Conservation (phyloP, 2,329 filamentous ascomycete genomes). For the Metarhizium guizhouense region DNA sequence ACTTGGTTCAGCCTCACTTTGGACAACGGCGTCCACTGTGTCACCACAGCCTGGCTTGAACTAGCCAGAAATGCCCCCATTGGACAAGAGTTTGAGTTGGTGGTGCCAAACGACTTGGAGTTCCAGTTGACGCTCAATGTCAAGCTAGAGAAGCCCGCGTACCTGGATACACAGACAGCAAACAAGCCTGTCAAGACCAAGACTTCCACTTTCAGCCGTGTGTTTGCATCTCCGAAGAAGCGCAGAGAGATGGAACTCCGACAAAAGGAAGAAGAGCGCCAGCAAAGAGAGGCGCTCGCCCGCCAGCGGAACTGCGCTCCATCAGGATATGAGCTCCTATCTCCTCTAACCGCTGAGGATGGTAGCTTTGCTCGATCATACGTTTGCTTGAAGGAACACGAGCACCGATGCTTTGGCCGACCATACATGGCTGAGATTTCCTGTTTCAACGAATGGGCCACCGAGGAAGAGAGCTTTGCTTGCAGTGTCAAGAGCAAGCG, state of each 20-base stretch:
- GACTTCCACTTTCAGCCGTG: conserved; percentile 79
- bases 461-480: conserved; percentile 67
- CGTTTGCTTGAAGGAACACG: conserved; percentile 87
- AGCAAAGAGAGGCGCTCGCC: conserved; percentile 55
- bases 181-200: conserved; percentile 59
- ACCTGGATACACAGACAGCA: conserved; percentile 44
- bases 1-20: conserved; percentile 93
- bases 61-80: conserved; percentile 87
- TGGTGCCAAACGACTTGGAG: conserved; percentile 95
- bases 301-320: conserved; percentile 55
- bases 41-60: conserved; percentile 93
- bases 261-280: conserved; percentile 68
- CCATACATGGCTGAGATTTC: conserved; percentile 82
- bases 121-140: conserved; percentile 97
- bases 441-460: conserved; percentile 98
- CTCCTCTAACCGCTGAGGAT: conserved; percentile 78
- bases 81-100: conserved; percentile 95
- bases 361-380: conserved; percentile 93
- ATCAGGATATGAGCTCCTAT: conserved; percentile 77
- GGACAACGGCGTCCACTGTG: conserved; percentile 97
- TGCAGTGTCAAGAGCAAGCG: conserved; percentile 95
- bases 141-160: conserved; percentile 76
- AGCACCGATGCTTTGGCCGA: conserved; percentile 77
- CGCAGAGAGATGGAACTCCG: conserved; percentile 87
- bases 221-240: conserved; percentile 93